phyloP scores from a whole-genome alignment of 768 basidiomycete species.

The Imleria badia region DNA sequence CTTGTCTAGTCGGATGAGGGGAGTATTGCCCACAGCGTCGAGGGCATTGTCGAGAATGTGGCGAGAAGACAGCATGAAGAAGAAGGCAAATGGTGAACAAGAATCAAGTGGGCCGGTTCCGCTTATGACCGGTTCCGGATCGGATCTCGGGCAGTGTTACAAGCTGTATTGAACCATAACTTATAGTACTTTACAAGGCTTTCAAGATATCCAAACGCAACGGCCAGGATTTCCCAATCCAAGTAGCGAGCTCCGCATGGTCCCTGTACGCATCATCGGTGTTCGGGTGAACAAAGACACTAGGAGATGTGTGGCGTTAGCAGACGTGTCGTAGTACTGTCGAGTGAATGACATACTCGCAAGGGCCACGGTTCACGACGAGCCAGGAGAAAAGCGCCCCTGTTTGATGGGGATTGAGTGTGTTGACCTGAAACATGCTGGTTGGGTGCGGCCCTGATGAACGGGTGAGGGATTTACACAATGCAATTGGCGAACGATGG shows the following conservation, averaged over 20 bases:
- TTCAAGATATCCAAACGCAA: constrained; percentile 39
- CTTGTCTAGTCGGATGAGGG: constrained; percentile 82
- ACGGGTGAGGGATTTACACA: neutral
- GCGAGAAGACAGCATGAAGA: constrained; percentile 33
- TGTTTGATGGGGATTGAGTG: constrained; percentile 64
- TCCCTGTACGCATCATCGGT: constrained; percentile 55
- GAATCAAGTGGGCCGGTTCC: neutral
- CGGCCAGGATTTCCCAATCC: constrained; percentile 68
- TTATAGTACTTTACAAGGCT: too few relatives aligned
- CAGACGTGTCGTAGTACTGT: neutral
- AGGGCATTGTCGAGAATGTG: constrained; percentile 74
- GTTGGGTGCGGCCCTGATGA: constrained; percentile 61
- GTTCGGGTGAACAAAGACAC: constrained; percentile 72
- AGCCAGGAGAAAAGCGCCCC: constrained; percentile 70
- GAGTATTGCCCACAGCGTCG: constrained; percentile 88
- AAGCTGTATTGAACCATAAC: too few relatives aligned
- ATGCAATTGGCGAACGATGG: neutral
- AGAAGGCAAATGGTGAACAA: neutral
- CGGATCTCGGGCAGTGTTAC: neutral
- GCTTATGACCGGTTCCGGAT: constrained; percentile 11
- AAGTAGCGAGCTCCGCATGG: constrained; percentile 61
- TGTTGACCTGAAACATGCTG: constrained; percentile 73
- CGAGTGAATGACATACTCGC: constrained; percentile 53
- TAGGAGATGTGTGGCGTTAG: constrained; percentile 23
- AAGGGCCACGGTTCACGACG: constrained; percentile 64